These are phyloP conservation scores for Basidiobolus meristosporus DNA, from an alignment of 371 early-diverging fungal genomes.

Conservation along the genomic window DNA sequence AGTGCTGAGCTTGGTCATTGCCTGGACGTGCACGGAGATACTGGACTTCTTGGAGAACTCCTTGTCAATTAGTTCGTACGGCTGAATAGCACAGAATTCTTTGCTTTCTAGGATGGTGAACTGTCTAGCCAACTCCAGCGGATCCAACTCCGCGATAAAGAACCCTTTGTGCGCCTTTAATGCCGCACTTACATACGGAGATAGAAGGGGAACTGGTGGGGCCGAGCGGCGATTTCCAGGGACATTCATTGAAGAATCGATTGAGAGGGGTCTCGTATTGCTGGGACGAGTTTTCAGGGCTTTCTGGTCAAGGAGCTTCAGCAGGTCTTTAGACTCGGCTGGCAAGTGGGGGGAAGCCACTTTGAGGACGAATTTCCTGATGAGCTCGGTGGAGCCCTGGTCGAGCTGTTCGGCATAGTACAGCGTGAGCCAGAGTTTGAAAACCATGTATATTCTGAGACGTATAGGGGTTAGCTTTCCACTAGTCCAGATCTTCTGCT, in stretches of 20 bases:
- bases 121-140: conserved; percentile 56
- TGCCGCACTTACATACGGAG: conserved; percentile 8
- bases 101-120: conserved; percentile 42
- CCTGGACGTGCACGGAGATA: conserved; percentile 8
- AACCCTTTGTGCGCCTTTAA: conserved; percentile 6
- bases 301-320: conserved; percentile 42
- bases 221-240: conserved; percentile 3
- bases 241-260: conserved; percentile 4
- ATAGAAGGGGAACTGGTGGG: conserved; percentile 14
- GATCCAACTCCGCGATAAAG: conserved; percentile 44
- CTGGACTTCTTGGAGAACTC: conserved; percentile 26
- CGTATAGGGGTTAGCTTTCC: no score
- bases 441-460: no score
- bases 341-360: conserved; percentile 47
- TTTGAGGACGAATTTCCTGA: conserved; percentile 57
- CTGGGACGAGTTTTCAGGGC: conserved; percentile 12
- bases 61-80: conserved; percentile 40
- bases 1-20: conserved; percentile 2
- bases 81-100: conserved; percentile 31
- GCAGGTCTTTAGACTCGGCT: conserved; percentile 43
- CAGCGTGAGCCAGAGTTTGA: no score
- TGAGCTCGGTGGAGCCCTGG: conserved; percentile 38
- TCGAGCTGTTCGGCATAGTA: conserved; percentile 7
- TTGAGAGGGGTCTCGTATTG: conserved; percentile 1
- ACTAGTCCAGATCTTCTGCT: no score